Percentiles rank a stretch among this genome's conserved stretches.
Conservation (phyloP, 805 yeast species). For the Hanseniaspora mollemarum region DNA sequence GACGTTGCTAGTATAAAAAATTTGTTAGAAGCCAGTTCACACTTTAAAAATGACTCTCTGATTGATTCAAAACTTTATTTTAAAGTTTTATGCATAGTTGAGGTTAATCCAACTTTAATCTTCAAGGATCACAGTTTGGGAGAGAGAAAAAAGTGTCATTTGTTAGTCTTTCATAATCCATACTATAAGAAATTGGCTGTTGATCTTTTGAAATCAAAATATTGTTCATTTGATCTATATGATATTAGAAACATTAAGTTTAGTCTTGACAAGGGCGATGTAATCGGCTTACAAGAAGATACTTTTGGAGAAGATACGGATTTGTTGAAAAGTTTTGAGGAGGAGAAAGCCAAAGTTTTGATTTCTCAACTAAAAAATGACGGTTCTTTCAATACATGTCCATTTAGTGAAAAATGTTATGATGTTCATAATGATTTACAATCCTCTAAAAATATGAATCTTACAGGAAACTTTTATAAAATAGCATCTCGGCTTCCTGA, state of each 20-base stretch:
- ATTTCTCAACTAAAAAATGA: background rate
- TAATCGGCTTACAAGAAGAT: background rate
- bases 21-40: conserved; percentile 29
- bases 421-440: background rate
- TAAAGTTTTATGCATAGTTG: background rate
- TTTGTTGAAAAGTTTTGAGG: background rate
- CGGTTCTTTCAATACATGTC: background rate
- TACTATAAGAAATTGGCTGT: background rate
- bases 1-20: background rate
- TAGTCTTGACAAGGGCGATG: background rate
- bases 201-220: background rate
- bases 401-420: background rate
- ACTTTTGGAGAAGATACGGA: background rate
- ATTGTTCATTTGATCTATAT: background rate
- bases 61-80: background rate
- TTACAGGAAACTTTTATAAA: background rate
- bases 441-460: background rate
- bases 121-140: no score
- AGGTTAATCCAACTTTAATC: background rate
- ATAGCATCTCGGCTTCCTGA: no score
- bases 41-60: conserved; percentile 33
- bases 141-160: background rate
- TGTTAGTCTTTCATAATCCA: background rate
- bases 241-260: background rate
- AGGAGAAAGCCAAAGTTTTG: background rate